Evolutionary conservation across 352 stramenopile species (phyloP), one percentile per base, ranked within the genome.

Genomic region (Aphanomyces invadans): DNA sequence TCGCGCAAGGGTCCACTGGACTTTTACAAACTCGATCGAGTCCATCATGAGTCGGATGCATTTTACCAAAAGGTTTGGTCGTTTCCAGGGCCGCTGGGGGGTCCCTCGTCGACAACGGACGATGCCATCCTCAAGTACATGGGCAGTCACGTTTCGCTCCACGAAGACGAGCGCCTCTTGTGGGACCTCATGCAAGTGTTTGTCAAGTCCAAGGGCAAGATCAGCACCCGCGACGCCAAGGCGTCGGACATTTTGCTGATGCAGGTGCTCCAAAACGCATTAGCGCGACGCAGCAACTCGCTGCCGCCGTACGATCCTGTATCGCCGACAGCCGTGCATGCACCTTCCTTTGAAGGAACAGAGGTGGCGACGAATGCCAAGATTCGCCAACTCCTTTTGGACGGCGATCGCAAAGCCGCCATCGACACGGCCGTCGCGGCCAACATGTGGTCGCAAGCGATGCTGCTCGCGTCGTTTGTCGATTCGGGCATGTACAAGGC

Each of bases 391-490:
- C 62, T 92, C 38, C 73, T 95, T 4, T 65, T 95, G 2, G 70
- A 84, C 44, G 86, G 86, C 29, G 84, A 95, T 48, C 80, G 86
- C 4, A 89, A 89, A 71, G 76, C 69, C 7, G 83, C 86, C 2
- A 79, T 93, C 28, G 83, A 87, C 56, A 65, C 80, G n/a, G 83
- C 86, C n/a, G 88, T 90, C 36, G 70, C 76, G 29, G 77, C 82
- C 11, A 79, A 93, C 38, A 88, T 95, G 80, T 95, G 86, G 86
- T 80, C 86, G 0, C 83, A 95, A 71, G 86, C 86, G 1, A 92
- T 95, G 76, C 73, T 95, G 1, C 89, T 95, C 46, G 84, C 80
- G 29, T 92, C 83, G 5, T 91, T 90, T 68, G 90, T 83, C 0
- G 83, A 88, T 68, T 90, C 89, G 28, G 84, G 92, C 44, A 80